A percentile compares a stretch with the other conserved stretches of the same genome.
These are phyloP conservation scores for Didymella segeticola DNA, from an alignment of 2,329 filamentous ascomycete species.

Conservation along the genomic window DNA sequence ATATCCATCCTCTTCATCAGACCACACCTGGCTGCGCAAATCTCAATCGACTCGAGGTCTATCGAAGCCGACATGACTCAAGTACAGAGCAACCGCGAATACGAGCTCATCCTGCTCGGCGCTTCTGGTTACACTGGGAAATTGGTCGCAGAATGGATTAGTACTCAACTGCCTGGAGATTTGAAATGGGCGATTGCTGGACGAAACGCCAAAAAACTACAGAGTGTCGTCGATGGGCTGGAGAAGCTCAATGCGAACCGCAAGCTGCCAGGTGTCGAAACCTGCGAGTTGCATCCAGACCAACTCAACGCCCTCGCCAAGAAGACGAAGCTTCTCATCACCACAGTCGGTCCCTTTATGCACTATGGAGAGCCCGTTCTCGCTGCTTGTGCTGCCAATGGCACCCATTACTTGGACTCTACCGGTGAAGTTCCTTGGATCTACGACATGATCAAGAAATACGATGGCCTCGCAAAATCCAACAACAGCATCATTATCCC, in stretches of 20 bases:
- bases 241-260: constrained; percentile 73
- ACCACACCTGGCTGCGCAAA: constrained; percentile 10
- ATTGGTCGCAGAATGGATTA: constrained; percentile 77
- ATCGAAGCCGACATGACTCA: constrained; percentile 30
- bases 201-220: constrained; percentile 78
- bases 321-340: constrained; percentile 66
- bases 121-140: constrained; percentile 85
- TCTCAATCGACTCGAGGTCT: constrained; percentile 1
- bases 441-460: constrained; percentile 66
- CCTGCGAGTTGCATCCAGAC: constrained; percentile 52
- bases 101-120: constrained; percentile 71
- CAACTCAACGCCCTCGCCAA: constrained; percentile 60
- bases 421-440: constrained; percentile 72
- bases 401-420: constrained; percentile 72
- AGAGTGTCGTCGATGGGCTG: constrained; percentile 70
- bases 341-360: constrained; percentile 69
- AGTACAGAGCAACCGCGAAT: constrained; percentile 53
- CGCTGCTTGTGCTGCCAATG: constrained; percentile 67
- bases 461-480: constrained; percentile 64
- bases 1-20: constrained; percentile 18
- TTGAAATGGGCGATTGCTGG: constrained; percentile 89
- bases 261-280: constrained; percentile 53
- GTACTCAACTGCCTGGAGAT: constrained; percentile 72
- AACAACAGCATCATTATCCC: constrained; percentile 68
- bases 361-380: constrained; percentile 69